A percentile compares a stretch with the other conserved stretches of the same genome.
These are phyloP conservation scores for Mycena maculata DNA, from an alignment of 768 basidiomycete species.

Conservation along the genomic window DNA sequence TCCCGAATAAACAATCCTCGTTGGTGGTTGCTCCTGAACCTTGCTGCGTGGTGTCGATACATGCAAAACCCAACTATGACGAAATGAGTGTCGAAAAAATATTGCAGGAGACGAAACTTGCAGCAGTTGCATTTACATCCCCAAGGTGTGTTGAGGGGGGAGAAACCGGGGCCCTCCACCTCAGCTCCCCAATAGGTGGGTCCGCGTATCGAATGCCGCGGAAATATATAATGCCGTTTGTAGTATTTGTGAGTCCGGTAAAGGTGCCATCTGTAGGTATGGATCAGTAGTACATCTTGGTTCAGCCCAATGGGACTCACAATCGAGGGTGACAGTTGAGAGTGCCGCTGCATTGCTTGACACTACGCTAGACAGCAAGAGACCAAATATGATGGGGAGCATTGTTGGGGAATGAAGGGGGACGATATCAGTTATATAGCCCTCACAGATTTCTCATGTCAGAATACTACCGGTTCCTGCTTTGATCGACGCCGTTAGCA, in stretches of 20 bases:
- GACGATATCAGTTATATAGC: no score
- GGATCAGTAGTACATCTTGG: no score
- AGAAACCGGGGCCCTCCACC: conserved; percentile 54
- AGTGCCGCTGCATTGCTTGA: conserved; percentile 6
- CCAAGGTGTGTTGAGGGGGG: conserved; percentile 53
- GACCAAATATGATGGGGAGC: neutral
- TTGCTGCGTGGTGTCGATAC: conserved; percentile 48
- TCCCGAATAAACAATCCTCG: conserved; percentile 59
- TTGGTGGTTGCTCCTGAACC: conserved; percentile 44
- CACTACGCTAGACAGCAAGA: neutral
- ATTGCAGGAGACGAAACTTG: conserved; percentile 21
- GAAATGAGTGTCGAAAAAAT: neutral
- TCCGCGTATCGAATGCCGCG: conserved; percentile 57
- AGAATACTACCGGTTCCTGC: no score
- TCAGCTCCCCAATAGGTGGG: conserved; percentile 53
- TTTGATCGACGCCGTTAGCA: no score
- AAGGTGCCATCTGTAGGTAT: conserved; percentile 52
- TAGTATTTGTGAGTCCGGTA: conserved; percentile 44
- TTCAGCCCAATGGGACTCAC: no score
- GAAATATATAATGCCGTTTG: conserved; percentile 50
- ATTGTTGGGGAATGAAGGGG: no score
- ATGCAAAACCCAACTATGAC: conserved; percentile 48
- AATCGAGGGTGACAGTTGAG: conserved; percentile 39
- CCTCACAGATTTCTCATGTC: no score
- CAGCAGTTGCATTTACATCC: conserved; percentile 50